Evolutionary conservation across 1,284 basidiomycete species (phyloP), one percentile per base, ranked within the genome.

Genomic region (Stereum hirsutum): DNA sequence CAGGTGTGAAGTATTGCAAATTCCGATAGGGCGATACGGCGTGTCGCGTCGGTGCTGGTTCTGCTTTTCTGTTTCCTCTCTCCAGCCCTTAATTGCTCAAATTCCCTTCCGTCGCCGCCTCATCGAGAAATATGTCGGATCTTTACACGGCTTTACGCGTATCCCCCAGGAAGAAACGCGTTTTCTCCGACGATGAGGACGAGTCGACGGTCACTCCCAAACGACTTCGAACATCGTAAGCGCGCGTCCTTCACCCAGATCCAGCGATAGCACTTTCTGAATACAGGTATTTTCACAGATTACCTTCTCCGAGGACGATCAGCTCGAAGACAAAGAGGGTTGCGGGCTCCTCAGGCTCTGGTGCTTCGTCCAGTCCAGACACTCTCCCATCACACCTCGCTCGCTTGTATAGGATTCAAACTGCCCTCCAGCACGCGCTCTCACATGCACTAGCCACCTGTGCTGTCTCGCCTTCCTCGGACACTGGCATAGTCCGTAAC

Each of bases 361-460:
- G n/a, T n/a, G 24, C 40, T 2, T 51, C 50, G 47, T 33, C 49
- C 38, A 52, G 55, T 38, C 32, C 46, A 2, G 39, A 14, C 45
- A 30, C 56, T 21, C 62, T 89, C 28, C 80, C 86, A 14, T 34
- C 64, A 6, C 72, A 79, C 51, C 65, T 89, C 28, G 57, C 70
- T 30, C 79, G 81, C 38, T 70, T 88, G 38, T 65, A 69, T 50
- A 67, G 61, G 45, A 68, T 81, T 42, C 79, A 88, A 52, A 78
- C 72, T 23, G 74, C 78, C 12, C 64, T 89, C 27, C 82, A 87
- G 53, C 81, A 82, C 54, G 84, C 86, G 38, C 69, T 89, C 45
- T 86, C 87, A 1, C 84, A 88, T 61, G 83, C 85, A 5, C 72
- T 89, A 28, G 87, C 87, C 4, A 85, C 86, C 6, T 83, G 75